Evolutionary conservation across 2,329 filamentous ascomycete species (phyloP), one percentile per base, ranked within the genome.

Genomic region (Ophiocordyceps camponoti-saundersi): DNA sequence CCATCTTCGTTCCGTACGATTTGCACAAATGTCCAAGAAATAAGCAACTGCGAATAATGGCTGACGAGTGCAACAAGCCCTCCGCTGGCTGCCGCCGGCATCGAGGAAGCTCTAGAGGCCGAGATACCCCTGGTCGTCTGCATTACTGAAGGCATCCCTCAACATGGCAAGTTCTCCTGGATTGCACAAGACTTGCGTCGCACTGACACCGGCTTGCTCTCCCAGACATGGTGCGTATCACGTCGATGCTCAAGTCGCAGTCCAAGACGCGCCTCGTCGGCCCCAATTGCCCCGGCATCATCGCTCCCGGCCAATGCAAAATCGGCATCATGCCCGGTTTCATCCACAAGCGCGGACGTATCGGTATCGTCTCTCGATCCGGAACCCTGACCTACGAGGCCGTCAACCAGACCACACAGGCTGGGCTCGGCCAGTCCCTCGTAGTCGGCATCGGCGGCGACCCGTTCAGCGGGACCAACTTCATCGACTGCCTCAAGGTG

Each of bases 281-380:
- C 56, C 90, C 90, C 61, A 98, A 96, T 76, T 98, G 92, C 75
- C 92, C 92, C 53, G 92, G 90, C 66, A 90, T 96, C 70, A 96
- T 96, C 68, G 90, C 76, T 47, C 78, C 79, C 51, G 92, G 90
- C 59, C 90, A 94, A 79, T 98, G 92, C 80, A 98, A 98, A 76
- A 96, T 98, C 63, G 92, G 92, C 64, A 98, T 98, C 73, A 96
- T 98, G 92, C 65, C 92, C 54, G 92, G 92, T 60, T 95, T 96
- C 77, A 96, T 98, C 73, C 92, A 98, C 81, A 96, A 96, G 80
- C 87, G 89, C 68, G 92, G 92, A 59, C 89, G 92, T 66, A 89
- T 98, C 64, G 92, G 92, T 63, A 96, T 98, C 67, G 92, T 98
- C 68, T 95, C 89, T 59, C 85, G 92, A 60, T 96, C 92, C 62